These are phyloP conservation scores for Kwoniella pini DNA, from an alignment of 768 basidiomycete genomes.

Conservation along the genomic window DNA sequence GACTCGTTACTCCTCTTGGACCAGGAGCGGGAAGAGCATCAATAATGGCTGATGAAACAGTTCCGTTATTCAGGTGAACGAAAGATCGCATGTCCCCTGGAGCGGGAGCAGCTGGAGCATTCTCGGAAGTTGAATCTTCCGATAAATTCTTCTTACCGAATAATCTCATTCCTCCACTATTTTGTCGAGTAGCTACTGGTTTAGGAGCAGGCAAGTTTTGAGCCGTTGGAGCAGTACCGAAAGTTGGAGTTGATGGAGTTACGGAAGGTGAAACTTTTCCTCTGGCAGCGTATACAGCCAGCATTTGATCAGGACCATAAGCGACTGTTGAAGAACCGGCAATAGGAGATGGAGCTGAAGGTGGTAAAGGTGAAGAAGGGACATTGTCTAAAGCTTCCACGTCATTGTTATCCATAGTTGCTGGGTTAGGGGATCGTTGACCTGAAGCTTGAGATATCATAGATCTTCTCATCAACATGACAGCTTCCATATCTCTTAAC, in stretches of 20 bases:
- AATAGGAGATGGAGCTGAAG: slow-evolving; percentile 16
- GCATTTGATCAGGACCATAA: slow-evolving; percentile 52
- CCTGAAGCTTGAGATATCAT: slow-evolving; percentile 47
- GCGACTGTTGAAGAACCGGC: slow-evolving; percentile 30
- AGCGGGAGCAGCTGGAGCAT: slow-evolving; percentile 17
- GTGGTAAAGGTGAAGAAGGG: slow-evolving; percentile 1
- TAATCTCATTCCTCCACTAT: slow-evolving; percentile 23
- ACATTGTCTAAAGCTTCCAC: slow-evolving; percentile 36
- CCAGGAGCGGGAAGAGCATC: slow-evolving; percentile 36
- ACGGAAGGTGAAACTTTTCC: slow-evolving; percentile 26
- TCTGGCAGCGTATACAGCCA: slow-evolving; percentile 53
- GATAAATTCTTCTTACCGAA: slow-evolving; percentile 19
- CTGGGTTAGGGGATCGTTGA: slow-evolving; percentile 25
- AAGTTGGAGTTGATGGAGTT: slow-evolving; percentile 18
- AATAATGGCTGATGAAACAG: slow-evolving; percentile 27
- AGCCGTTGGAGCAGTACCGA: slow-evolving; percentile 3
- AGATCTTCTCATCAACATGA: slow-evolving; percentile 48
- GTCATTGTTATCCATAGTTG: slow-evolving; percentile 25
- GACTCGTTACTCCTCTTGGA: slow-evolving; percentile 19
- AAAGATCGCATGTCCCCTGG: slow-evolving; percentile 36
- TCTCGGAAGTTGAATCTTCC: slow-evolving; percentile 3
- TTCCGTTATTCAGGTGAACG: slow-evolving; percentile 42
- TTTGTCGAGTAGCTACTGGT: slow-evolving; percentile 22
- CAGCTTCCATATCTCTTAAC: slow-evolving; percentile 49
- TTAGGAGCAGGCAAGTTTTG: slow-evolving; percentile 10